Evolutionary conservation across 192 early-diverging fungal genomes (phyloP).

Genomic region (Phlyctochytrium bullatum): DNA sequence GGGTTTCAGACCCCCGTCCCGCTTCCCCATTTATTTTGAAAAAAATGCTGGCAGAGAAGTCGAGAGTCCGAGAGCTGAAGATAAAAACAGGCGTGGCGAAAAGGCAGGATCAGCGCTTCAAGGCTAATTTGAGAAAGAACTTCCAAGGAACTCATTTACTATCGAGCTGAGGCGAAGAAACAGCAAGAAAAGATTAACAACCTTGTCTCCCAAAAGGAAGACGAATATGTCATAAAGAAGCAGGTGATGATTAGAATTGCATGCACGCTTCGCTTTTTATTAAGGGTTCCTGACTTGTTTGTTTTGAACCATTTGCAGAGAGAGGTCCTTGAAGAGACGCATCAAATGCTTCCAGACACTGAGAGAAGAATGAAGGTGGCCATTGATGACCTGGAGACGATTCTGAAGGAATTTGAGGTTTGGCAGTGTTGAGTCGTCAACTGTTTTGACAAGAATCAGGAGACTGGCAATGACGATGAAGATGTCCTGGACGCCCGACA

Average conservation of each 20-base stretch:
- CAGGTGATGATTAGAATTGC: conserved; percentile 17
- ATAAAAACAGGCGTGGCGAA: conserved; percentile 47
- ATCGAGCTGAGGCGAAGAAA: conserved; percentile 29
- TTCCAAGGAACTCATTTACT: conserved; percentile 40
- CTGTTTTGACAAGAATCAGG: conserved; percentile 10
- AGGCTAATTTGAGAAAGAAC: conserved; percentile 20
- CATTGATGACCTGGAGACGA: conserved; percentile 31
- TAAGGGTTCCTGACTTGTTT: not conserved
- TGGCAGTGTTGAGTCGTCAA: conserved; percentile 35
- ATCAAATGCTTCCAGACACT: conserved; percentile 46
- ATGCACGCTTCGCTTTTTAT: not conserved
- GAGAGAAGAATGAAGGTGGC: conserved; percentile 32
- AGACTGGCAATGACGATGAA: too few relatives aligned
- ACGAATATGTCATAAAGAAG: conserved; percentile 40
- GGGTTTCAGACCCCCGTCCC: not conserved
- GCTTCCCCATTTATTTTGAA: not conserved
- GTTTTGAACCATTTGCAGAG: conserved; percentile 17
- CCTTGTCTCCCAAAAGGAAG: conserved; percentile 33
- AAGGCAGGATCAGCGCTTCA: conserved; percentile 13
- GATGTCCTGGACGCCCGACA: too few relatives aligned
- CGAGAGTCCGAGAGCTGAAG: conserved; percentile 22
- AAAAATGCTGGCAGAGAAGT: not conserved
- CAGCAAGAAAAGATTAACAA: conserved; percentile 46
- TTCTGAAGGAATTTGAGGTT: conserved; percentile 18
- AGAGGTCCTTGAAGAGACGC: conserved; percentile 49